Percentiles rank a stretch among this genome's conserved stretches.
phyloP scores from a whole-genome alignment of 2,329 filamentous ascomycete genomes.

The Colletotrichum aenigma region DNA sequence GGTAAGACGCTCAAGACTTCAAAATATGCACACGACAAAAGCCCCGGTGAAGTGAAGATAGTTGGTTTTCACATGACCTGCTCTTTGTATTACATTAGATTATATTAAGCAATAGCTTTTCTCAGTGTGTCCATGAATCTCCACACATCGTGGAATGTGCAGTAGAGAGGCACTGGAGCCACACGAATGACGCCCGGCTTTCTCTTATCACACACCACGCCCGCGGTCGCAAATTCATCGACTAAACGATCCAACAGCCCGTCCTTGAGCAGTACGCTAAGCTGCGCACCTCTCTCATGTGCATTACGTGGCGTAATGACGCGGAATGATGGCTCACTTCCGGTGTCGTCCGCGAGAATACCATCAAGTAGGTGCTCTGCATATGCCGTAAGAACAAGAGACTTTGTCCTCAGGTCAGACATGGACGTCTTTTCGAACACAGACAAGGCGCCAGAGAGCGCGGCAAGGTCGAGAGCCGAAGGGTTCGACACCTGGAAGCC shows the following conservation, averaged over 20 bases:
- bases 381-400: slow-evolving; percentile 76
- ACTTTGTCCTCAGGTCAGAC: slow-evolving; percentile 70
- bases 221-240: slow-evolving; percentile 65
- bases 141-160: slow-evolving; percentile 75
- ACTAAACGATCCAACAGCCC: slow-evolving; percentile 75
- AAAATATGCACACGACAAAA: neutral
- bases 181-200: slow-evolving; percentile 86
- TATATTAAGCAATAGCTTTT: slow-evolving; percentile 19
- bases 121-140: slow-evolving; percentile 48
- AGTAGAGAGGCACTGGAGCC: slow-evolving; percentile 85
- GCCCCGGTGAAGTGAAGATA: neutral
- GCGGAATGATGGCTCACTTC: slow-evolving; percentile 48
- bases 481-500: slow-evolving; percentile 81
- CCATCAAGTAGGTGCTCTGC: slow-evolving; percentile 69
- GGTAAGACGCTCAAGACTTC: neutral
- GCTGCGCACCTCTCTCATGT: slow-evolving; percentile 74
- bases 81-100: neutral
- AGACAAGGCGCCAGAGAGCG: slow-evolving; percentile 73
- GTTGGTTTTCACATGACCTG: neutral
- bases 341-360: slow-evolving; percentile 39
- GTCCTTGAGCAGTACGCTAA: slow-evolving; percentile 72
- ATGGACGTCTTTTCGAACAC: slow-evolving; percentile 78
- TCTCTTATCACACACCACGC: slow-evolving; percentile 81
- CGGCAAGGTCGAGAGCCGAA: slow-evolving; percentile 76
- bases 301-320: slow-evolving; percentile 75